Base-by-base conservation (phyloP, 352 stramenopile species). In the Phytophthora parvispora region DNA sequence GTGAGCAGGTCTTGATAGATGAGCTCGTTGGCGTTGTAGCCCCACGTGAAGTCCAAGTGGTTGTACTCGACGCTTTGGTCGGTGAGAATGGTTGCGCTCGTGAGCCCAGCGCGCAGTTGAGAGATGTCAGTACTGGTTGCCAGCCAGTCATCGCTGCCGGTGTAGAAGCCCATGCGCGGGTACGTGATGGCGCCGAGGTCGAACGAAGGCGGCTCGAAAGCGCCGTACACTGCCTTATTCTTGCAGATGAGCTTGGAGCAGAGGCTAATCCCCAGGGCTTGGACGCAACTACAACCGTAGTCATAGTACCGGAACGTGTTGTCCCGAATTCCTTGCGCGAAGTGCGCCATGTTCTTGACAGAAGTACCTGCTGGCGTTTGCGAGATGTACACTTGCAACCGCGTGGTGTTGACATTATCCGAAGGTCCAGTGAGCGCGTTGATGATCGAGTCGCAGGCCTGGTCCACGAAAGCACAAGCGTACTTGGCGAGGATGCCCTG, bases 1-100 rank as follows among this genome's bases (percentile, higher is more conserved):
- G 64, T 56, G 47, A 91, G 71, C 43, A 93, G 48, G 27, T 87
- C 68, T 62, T 80, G 48, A 64, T 93, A 93, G 52, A 93, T 73
- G 24, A 79, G 59, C 28, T 87, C 75, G 34, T 74, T 74, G 29
- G 74, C 79, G 38, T 90, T 88, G 69, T 74, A 83, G n/a, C 72
- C 79, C 84, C 84, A 93, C 27, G 81, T 90, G 67, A 86, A 93
- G 72, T 93, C 84, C 40, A 93, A 56, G 70, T 91, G 83, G 63
- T 88, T 90, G 69, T 83, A 90, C 64, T 58, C 29, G 47, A 86
- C 62, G 45, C 64, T 78, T 64, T 67, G 74, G 55, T 91, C 81
- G 48, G 64, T 76, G 38, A 93, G 45, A 55, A 90, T 81, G 13
- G 81, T 89, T 32, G 81, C 75, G 10, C 52, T 65, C 7, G 77